Evolutionary conservation across 192 early-diverging fungal genomes (phyloP), one percentile per base, ranked within the genome.

Genomic region (Chytriomyces sp.): DNA sequence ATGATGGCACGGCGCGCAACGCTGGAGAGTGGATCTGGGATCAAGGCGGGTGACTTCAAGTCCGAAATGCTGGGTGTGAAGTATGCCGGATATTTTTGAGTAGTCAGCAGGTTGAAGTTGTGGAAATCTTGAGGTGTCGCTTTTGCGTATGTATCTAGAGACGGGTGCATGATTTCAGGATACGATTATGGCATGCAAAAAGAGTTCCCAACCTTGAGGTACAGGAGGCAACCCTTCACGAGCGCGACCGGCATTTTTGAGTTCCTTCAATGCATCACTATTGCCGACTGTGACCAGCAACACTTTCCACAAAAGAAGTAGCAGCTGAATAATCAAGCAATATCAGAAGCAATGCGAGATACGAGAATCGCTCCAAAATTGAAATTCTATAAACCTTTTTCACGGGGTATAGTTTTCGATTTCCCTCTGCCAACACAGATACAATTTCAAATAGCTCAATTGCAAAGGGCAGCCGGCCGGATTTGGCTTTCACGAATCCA

Each of bases 301-400:
- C 13, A 89, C 84, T 81, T 93, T 94, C 90, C 90, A 93, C 0
- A 92, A 79, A 43, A 93, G 73, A 3, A 93, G 75, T 7, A 92
- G 68, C 46, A 94, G 80, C 90, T 93, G 60, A 35, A 35, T 35
- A 35, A 35, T 35, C 35, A 35, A 4, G 35, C 35, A 35, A 4
- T 35, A 35, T 35, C 0, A 35, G 35, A 35, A 4, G 35, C 35
- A 35, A 16, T 26, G 5, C 8, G 59, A 18, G 48, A 76, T 82
- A 67, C 24, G 26, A 82, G 13, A 77, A 13, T 57, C 13, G 20
- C 16, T 57, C 16, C 16, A 57, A 57, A 57, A 20, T 8, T 28
- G 61, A 79, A 48, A 20, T 69, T n/a, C n/a, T 78, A 11, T 82
- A 24, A 5, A 79, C 86, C 86, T 92, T 92, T 76, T 92, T 92